These are phyloP conservation scores for Rhizopogon vulgaris DNA, from an alignment of 768 basidiomycete species.

Conservation along the genomic window DNA sequence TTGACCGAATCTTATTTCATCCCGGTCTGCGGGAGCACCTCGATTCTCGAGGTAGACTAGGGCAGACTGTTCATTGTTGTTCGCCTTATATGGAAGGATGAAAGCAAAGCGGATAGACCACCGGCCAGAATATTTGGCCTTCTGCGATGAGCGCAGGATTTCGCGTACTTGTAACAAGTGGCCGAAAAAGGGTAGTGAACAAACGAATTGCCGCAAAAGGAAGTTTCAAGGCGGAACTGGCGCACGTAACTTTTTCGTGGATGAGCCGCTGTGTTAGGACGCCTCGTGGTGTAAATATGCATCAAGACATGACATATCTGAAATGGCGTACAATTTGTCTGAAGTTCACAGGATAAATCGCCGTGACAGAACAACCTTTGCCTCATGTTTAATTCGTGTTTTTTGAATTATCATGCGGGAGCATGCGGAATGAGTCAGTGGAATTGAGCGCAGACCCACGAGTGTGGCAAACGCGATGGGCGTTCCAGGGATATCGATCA, in stretches of 20 bases:
- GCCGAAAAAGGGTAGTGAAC: slow-evolving; percentile 28
- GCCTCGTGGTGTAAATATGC: slow-evolving; percentile 22
- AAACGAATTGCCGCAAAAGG: slow-evolving; percentile 31
- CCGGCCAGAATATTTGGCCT: slow-evolving; percentile 25
- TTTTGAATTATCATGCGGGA: neutral
- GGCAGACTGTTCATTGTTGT: slow-evolving; percentile 24
- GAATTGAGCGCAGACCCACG: slow-evolving; percentile 10
- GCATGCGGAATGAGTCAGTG: neutral
- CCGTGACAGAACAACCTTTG: slow-evolving; percentile 10
- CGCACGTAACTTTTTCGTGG: slow-evolving; percentile 25
- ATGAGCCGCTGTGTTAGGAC: slow-evolving; percentile 9
- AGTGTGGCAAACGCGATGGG: slow-evolving; percentile 11
- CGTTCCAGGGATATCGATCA: neutral
- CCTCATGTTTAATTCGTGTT: slow-evolving; percentile 10
- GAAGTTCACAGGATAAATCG: slow-evolving; percentile 16
- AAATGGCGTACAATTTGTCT: slow-evolving; percentile 7
- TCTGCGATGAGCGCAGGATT: slow-evolving; percentile 26
- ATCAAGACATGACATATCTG: slow-evolving; percentile 16
- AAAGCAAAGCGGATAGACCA: slow-evolving; percentile 22
- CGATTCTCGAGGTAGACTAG: slow-evolving; percentile 10
- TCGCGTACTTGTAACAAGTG: slow-evolving; percentile 20
- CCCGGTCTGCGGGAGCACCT: slow-evolving; percentile 17
- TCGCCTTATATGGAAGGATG: slow-evolving; percentile 26
- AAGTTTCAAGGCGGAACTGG: slow-evolving; percentile 29
- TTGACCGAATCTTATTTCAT: slow-evolving; percentile 24